Conservation (phyloP, 2,329 filamentous ascomycete genomes). For the Fusarium bactridioides region DNA sequence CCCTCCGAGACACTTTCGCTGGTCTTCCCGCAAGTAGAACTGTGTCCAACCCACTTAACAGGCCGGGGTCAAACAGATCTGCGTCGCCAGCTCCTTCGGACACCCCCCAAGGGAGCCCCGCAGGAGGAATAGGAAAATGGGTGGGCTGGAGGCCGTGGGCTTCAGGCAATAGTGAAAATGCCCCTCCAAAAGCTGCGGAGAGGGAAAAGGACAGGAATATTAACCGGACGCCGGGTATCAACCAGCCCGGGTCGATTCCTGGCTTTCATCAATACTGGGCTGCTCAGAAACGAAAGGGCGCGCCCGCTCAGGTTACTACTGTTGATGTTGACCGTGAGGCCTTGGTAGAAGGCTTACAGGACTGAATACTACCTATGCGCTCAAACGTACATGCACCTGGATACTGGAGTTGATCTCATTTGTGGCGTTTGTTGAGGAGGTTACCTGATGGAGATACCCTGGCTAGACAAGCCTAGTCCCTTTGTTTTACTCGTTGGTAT, state of each 20-base stretch:
- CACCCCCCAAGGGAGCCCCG: conserved; percentile 34
- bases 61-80: conserved; percentile 30
- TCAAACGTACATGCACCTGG: conserved; percentile 14
- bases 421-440: conserved; percentile 37
- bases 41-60: conserved; percentile 45
- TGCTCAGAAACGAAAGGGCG: conserved; percentile 58
- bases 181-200: conserved; percentile 26
- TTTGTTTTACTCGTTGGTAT: conserved; percentile 23
- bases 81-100: conserved; percentile 39
- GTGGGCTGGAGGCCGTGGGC: conserved; percentile 60
- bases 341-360: conserved; percentile 64
- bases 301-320: conserved; percentile 65
- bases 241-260: conserved; percentile 77
- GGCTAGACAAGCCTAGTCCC: conserved; percentile 35
- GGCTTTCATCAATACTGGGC: conserved; percentile 70
- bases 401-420: conserved; percentile 35
- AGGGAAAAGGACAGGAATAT: conserved; percentile 48
- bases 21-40: conserved; percentile 48
- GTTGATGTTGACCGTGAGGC: conserved; percentile 66
- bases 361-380: conserved; percentile 30
- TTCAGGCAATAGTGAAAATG: conserved; percentile 17
- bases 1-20: conserved; percentile 65
- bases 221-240: conserved; percentile 74
- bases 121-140: conserved; percentile 52
- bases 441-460: conserved; percentile 40